A percentile compares a stretch with the other conserved stretches of the same genome.
Evolutionary conservation across 2,329 filamentous ascomycete genomes (phyloP).

Genomic region (Diaporthe sp.): DNA sequence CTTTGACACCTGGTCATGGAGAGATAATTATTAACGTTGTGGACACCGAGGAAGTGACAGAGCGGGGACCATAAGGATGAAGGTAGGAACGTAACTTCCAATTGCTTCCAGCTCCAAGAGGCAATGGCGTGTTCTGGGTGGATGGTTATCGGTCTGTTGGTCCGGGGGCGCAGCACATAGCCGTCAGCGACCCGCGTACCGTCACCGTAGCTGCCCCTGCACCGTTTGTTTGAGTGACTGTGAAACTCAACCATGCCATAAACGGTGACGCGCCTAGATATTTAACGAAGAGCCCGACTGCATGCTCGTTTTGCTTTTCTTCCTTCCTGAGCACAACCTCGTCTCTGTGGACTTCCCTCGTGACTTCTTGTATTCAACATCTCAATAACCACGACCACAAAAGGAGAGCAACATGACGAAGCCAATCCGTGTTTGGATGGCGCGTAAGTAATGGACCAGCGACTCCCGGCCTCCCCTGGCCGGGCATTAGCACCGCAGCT

Average conservation of each 20-base stretch:
- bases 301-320: background rate
- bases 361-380: background rate
- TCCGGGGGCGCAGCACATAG: background rate
- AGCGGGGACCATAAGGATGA: background rate
- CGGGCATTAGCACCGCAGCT: background rate
- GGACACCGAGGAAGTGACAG: background rate
- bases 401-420: background rate
- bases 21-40: background rate
- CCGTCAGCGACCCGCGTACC: background rate
- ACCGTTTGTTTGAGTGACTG: background rate
- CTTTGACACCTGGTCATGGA: too few relatives aligned
- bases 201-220: background rate
- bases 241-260: background rate
- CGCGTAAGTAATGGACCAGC: slow-evolving; percentile 5
- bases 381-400: background rate
- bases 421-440: slow-evolving; percentile 20
- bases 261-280: background rate
- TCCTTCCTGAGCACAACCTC: background rate
- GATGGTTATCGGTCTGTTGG: background rate
- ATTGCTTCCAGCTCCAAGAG: too few relatives aligned
- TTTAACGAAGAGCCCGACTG: background rate
- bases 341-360: background rate
- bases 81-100: too few relatives aligned
- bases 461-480: too few relatives aligned
- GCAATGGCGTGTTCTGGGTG: background rate